Conservation (phyloP, 192 early-diverging fungal genomes). For the Coemansia sp. region DNA sequence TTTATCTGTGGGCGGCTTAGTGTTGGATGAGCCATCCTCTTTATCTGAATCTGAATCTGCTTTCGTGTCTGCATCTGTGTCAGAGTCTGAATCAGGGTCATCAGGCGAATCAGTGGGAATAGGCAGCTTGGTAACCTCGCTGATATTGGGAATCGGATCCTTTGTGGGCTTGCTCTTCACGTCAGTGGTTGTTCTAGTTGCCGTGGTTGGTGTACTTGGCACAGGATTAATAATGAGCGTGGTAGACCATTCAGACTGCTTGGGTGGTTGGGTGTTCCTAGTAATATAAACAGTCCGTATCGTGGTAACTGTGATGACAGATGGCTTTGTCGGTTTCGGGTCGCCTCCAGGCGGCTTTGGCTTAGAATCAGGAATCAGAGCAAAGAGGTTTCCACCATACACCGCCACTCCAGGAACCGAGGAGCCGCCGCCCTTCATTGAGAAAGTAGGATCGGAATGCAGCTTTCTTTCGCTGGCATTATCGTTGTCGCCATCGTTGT, state of each 20-base stretch:
- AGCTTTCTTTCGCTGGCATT: conserved; percentile 11
- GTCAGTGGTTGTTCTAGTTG: neutral
- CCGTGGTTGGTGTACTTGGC: neutral
- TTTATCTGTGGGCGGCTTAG: neutral
- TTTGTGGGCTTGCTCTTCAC: neutral
- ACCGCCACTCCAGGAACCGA: conserved; percentile 9
- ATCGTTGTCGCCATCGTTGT: neutral
- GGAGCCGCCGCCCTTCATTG: neutral
- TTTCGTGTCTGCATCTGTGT: neutral
- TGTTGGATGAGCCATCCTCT: neutral
- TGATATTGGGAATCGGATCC: conserved; percentile 5
- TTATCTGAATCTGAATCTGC: neutral
- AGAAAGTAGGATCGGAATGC: neutral
- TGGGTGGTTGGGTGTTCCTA: neutral
- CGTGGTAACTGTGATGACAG: conserved; percentile 4
- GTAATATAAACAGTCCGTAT: neutral
- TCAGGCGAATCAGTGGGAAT: neutral
- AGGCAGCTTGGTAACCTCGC: conserved; percentile 1
- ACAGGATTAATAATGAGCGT: neutral
- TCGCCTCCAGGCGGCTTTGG: neutral
- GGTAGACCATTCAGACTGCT: neutral
- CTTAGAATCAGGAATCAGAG: neutral
- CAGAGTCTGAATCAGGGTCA: neutral
- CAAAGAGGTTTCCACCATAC: conserved; percentile 36
- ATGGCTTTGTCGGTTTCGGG: neutral